These are phyloP conservation scores for Suhomyces canberraensis DNA, from an alignment of 805 yeast genomes.

Conservation along the genomic window DNA sequence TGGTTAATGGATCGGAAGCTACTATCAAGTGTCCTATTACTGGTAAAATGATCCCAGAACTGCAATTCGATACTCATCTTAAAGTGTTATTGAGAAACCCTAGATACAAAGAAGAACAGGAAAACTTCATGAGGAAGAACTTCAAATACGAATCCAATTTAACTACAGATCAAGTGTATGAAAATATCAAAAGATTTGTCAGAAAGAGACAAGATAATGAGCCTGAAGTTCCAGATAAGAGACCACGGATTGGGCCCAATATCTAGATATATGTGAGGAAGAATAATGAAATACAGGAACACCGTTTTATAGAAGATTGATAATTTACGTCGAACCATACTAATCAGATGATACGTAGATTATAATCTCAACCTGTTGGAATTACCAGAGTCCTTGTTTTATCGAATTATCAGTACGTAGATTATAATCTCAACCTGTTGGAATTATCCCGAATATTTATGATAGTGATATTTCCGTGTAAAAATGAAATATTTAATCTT, in stretches of 20 bases:
- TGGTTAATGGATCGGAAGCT: slow-evolving; percentile 18
- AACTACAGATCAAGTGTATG: slow-evolving; percentile 57
- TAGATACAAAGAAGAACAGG: slow-evolving; percentile 65
- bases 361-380: too few relatives aligned
- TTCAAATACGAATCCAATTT: slow-evolving; percentile 45
- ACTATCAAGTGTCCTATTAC: slow-evolving; percentile 77
- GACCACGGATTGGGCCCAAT: slow-evolving; percentile 11
- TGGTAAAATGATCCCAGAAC: slow-evolving; percentile 64
- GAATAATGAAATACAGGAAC: too few relatives aligned
- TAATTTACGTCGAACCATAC: too few relatives aligned
- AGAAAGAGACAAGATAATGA: slow-evolving; percentile 10
- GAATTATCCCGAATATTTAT: too few relatives aligned
- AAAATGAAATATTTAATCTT: too few relatives aligned
- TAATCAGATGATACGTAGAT: too few relatives aligned
- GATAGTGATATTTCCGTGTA: too few relatives aligned
- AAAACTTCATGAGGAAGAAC: slow-evolving; percentile 56
- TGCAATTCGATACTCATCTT: slow-evolving; percentile 68
- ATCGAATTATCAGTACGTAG: too few relatives aligned
- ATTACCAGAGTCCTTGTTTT: too few relatives aligned
- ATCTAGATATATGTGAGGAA: not conserved
- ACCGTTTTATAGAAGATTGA: too few relatives aligned
- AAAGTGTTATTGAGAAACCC: slow-evolving; percentile 74
- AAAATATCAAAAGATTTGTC: slow-evolving; percentile 46
- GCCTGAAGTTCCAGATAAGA: slow-evolving; percentile 1
- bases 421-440: too few relatives aligned